Base-by-base conservation (phyloP, 1,284 basidiomycete species). In the Meira nashicola region DNA sequence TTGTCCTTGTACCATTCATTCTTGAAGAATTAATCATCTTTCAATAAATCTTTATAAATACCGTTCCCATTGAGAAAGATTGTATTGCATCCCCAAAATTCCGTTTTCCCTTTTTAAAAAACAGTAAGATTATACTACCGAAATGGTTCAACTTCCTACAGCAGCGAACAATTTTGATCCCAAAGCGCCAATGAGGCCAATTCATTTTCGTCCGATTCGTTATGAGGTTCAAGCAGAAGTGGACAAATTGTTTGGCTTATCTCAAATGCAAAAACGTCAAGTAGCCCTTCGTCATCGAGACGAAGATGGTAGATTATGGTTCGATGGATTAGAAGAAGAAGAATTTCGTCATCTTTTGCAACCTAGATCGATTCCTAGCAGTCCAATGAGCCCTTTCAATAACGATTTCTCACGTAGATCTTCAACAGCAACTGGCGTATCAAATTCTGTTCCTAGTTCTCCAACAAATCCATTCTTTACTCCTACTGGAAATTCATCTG, bases 171-270 rank as follows among this genome's bases (percentile, higher is more conserved):
- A 33, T 33, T 33, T 8, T 3, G 28, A 33, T 33, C 28, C 43
- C 43, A 25, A 44, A 17, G 17, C 9, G 43, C 43, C 43, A 3
- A 9, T 44, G 8, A 44, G 43, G 17, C 17, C n/a, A 3, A 51
- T 33, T 38, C 59, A 68, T 54, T 70, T 70, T 40, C 63, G 68
- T 17, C 68, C 68, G 2, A 25, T 63, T 25, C 59, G 60, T 14
- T 68, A 65, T 37, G 62, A 68, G 25, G 67, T 62, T 23, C 58
- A 63, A 38, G 68, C 67, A 49, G 60, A 68, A 21, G 50, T 70
- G 41, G 68, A 70, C 15, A 54, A 58, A 1, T 63, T 70, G 46
- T 70, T 70, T 49, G 68, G 68, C n/a, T 57, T 52, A 38, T 68
- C 66, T 2, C 2, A 57, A 9, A 48, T 52, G 2, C 66, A 68